Percentiles rank a stretch among this genome's conserved stretches.
Conservation (phyloP, 2,329 filamentous ascomycete genomes). For the Tolypocladium guangdongense region DNA sequence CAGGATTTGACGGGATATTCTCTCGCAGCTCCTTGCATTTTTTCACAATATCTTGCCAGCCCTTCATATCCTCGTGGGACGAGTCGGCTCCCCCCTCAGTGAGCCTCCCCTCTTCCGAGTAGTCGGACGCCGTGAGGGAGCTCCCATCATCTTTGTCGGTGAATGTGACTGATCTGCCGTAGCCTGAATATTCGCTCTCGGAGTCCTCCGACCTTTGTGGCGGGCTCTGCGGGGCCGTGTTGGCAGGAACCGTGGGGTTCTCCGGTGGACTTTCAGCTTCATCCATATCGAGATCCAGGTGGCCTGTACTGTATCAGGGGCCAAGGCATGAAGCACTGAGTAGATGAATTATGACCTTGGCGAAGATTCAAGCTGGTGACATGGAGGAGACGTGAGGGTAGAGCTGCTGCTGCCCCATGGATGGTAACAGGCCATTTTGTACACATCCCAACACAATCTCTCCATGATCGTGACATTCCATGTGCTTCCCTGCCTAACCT, state of each 20-base stretch:
- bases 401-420: neutral
- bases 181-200: neutral
- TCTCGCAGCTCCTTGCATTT: neutral
- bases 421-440: neutral
- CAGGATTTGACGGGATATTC: no score
- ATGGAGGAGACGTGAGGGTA: neutral
- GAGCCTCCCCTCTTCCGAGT: neutral
- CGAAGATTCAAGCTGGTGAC: neutral
- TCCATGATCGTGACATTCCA: neutral
- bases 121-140: neutral
- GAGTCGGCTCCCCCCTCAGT: no score
- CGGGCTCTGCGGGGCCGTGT: neutral
- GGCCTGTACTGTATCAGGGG: neutral
- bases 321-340: neutral
- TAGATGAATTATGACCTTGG: no score
- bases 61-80: neutral
- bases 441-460: neutral
- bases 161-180: no score
- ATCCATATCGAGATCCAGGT: neutral
- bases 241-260: no score
- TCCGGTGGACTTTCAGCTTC: neutral
- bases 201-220: neutral
- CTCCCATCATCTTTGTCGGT: neutral
- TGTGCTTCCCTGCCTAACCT: neutral
- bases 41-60: neutral